These are phyloP conservation scores for Populus nigra DNA, from an alignment of 345 rosid genomes.

Conservation along the genomic window DNA sequence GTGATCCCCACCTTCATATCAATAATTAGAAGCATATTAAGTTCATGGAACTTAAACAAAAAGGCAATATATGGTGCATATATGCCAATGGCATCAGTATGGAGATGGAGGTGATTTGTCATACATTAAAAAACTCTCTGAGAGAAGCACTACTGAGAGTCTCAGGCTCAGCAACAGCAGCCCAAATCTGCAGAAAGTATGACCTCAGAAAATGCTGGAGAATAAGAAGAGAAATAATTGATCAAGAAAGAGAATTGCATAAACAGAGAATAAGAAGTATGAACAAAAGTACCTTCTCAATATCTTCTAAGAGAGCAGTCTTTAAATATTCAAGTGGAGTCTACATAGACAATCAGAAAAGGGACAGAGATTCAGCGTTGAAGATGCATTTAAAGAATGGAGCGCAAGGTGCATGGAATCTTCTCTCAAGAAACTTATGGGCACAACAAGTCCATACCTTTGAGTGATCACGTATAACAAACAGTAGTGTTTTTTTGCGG, in stretches of 20 bases:
- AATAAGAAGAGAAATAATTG: background rate
- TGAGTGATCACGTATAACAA: constrained; percentile 38
- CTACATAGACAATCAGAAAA: constrained; percentile 10
- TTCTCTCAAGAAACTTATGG: too few species aligned
- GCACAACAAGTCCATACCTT: constrained; percentile 18
- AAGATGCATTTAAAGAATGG: background rate
- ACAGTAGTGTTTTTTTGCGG: constrained; percentile 33
- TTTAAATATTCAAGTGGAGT: constrained; percentile 35
- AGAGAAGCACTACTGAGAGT: constrained; percentile 22
- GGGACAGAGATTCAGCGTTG: background rate
- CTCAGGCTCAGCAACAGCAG: constrained; percentile 26
- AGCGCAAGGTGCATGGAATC: too few species aligned
- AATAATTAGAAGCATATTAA: constrained; percentile 1
- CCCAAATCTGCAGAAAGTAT: constrained; percentile 32
- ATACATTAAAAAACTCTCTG: constrained; percentile 35
- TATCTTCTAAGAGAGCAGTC: constrained; percentile 31
- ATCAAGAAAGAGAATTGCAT: background rate
- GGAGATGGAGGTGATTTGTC: background rate
- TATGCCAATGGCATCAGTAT: too few species aligned
- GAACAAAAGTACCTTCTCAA: constrained; percentile 29
- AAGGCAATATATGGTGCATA: too few species aligned
- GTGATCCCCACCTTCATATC: constrained; percentile 33
- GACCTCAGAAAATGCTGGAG: constrained; percentile 1
- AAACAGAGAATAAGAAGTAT: background rate
- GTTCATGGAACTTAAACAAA: background rate